Evolutionary conservation across 176 grass and related monocot species (phyloP).

Genomic region (Elymus sibiricus): DNA sequence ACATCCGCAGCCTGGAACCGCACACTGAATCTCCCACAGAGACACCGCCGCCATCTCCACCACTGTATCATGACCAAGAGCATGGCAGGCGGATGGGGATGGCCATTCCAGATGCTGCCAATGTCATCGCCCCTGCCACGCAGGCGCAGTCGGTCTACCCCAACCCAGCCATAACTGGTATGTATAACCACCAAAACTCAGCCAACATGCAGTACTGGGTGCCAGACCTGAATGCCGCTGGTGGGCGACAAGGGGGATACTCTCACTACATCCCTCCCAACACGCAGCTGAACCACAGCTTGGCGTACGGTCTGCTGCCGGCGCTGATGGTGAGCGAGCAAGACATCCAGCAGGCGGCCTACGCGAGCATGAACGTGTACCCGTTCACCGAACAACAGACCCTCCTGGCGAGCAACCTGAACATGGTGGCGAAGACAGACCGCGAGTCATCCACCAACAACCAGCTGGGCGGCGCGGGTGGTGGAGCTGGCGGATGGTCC

Average conservation of each 20-base stretch:
- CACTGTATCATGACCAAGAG: neutral
- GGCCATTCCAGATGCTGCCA: no score
- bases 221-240: neutral
- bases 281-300: neutral
- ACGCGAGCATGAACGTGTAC: neutral
- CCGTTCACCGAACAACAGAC: neutral
- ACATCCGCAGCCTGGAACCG: neutral
- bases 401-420: neutral
- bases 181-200: neutral
- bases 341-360: neutral
- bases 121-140: neutral
- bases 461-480: neutral
- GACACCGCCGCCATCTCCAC: neutral
- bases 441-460: neutral
- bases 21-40: neutral
- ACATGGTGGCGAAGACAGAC: neutral
- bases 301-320: neutral
- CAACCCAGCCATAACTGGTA: neutral
- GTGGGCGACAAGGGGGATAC: neutral
- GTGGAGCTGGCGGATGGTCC: neutral
- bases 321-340: neutral
- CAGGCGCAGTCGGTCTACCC: neutral
- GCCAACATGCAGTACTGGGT: neutral
- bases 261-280: neutral
- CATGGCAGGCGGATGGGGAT: neutral